Evolutionary conservation across 257 asterid species (phyloP), one percentile per base, ranked within the genome.

Genomic region (Ophiorrhiza pumila): DNA sequence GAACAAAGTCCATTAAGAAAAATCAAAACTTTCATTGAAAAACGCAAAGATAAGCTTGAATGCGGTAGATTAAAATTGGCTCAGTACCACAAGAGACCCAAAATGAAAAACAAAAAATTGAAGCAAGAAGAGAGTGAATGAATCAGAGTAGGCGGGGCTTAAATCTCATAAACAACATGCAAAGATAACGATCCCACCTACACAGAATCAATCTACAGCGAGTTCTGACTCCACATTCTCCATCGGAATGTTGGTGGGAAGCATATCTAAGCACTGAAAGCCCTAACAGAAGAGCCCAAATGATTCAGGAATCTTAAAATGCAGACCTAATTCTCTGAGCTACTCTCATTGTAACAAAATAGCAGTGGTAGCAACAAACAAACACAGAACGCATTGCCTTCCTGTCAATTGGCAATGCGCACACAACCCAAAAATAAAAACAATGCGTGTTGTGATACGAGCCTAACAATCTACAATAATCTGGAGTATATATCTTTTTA

Each of bases 31-130:
- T 84, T 75, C 73, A 65, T 29, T 71, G 29, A n/a, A 49, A 46
- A 35, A 64, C 60, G 49, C 10, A 69, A 35, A 52, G 46, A 71
- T 71, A 20, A 57, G 77, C 66, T 45, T 74, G 23, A 79, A 70
- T 76, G 80, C 84, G 72, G 77, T 73, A 68, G 75, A 71, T 46
- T 9, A 72, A 75, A 71, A 66, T 66, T 66, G 52, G 69, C 46
- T 22, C 37, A 18, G 18, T 39, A 25, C 52, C 14, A 46, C 23
- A 23, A 69, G 78, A 78, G 56, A 53, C 2, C 60, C 2, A 76
- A 75, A 67, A 63, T 23, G 73, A 76, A 5, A 23, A 22, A 42
- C 29, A 65, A 20, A 14, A 20, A 41, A 49, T 22, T 22, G 9
- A 61, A 58, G 22, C 10, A 63, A 41, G 41, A 50, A 74, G 1